Percentiles rank a stretch among this genome's conserved stretches.
Conservation (phyloP, 2,329 filamentous ascomycete genomes). For the Helotiales sp. region DNA sequence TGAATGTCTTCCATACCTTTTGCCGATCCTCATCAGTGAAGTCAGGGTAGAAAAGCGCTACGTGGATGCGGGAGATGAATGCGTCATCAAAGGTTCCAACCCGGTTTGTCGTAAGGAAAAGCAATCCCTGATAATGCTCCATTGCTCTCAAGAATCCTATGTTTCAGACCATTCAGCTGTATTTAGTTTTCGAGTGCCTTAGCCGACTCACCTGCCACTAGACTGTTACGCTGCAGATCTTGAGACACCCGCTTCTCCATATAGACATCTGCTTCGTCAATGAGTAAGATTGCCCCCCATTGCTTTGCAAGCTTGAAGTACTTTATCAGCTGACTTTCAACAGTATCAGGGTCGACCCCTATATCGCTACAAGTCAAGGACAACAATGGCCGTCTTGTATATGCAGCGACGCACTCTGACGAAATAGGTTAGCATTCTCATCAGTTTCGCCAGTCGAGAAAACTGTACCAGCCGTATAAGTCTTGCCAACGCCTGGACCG, state of each 20-base stretch:
- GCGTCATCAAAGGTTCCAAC: slow-evolving; percentile 42
- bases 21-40: slow-evolving; percentile 25
- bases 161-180: no score
- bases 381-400: no score
- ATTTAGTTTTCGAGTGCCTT: no score
- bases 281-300: slow-evolving; percentile 52
- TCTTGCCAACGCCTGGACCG: slow-evolving; percentile 27
- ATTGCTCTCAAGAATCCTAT: slow-evolving; percentile 40
- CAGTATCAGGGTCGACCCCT: slow-evolving; percentile 43
- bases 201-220: slow-evolving; percentile 31
- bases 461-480: slow-evolving; percentile 5
- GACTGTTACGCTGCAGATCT: slow-evolving; percentile 37
- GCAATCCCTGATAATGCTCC: slow-evolving; percentile 44
- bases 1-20: slow-evolving; percentile 34
- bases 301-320: slow-evolving; percentile 48
- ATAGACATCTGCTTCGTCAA: slow-evolving; percentile 56
- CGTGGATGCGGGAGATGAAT: slow-evolving; percentile 40
- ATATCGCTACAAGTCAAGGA: no score
- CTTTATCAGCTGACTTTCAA: slow-evolving; percentile 49
- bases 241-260: slow-evolving; percentile 34
- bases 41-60: slow-evolving; percentile 35
- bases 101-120: slow-evolving; percentile 45
- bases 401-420: no score
- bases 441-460: no score
- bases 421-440: no score